Percentiles rank a stretch among this genome's conserved stretches.
Conservation (phyloP, 2,329 filamentous ascomycete genomes). For the Domatiomyces globalis region DNA sequence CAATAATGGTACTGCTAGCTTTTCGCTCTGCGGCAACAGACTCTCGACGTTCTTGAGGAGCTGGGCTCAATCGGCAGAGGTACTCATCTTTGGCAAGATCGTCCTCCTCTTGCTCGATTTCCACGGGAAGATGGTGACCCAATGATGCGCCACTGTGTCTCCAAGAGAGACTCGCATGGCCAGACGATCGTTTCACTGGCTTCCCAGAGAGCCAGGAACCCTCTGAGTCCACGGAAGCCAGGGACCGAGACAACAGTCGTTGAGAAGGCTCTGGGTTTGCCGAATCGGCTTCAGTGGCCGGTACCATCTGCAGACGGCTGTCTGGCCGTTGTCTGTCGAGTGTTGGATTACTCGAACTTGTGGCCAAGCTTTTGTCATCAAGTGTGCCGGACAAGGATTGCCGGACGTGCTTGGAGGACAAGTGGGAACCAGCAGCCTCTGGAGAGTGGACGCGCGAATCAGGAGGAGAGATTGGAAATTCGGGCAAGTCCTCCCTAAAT, state of each 20-base stretch:
- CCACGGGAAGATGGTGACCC: constrained; percentile 21
- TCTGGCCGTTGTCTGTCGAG: constrained; percentile 6
- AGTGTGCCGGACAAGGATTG: constrained; percentile 15
- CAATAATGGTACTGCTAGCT: constrained; percentile 36
- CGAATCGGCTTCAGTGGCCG: constrained; percentile 9
- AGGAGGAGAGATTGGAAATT: constrained; percentile 71
- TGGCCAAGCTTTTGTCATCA: constrained; percentile 16
- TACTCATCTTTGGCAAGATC: constrained; percentile 65
- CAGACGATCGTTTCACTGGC: constrained; percentile 35
- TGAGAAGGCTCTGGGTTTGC: constrained; percentile 3
- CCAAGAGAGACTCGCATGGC: constrained; percentile 29
- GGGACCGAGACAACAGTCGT: constrained; percentile 56
- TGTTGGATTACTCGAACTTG: constrained; percentile 19
- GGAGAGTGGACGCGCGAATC: constrained; percentile 69
- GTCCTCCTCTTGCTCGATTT: constrained; percentile 30
- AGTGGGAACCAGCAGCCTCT: constrained; percentile 33
- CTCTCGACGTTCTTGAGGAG: constrained; percentile 31
- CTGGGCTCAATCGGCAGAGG: constrained; percentile 42
- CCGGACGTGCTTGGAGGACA: constrained; percentile 1
- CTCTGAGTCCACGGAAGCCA: constrained; percentile 91
- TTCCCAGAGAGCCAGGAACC: constrained; percentile 88
- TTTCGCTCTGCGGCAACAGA: constrained; percentile 21
- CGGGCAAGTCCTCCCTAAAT: constrained; percentile 83
- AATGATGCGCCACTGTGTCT: constrained; percentile 33
- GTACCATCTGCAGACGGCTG: constrained; percentile 1